These are phyloP conservation scores for Cryptosporidium baileyi DNA, from an alignment of 169 alveolate species.

Conservation along the genomic window DNA sequence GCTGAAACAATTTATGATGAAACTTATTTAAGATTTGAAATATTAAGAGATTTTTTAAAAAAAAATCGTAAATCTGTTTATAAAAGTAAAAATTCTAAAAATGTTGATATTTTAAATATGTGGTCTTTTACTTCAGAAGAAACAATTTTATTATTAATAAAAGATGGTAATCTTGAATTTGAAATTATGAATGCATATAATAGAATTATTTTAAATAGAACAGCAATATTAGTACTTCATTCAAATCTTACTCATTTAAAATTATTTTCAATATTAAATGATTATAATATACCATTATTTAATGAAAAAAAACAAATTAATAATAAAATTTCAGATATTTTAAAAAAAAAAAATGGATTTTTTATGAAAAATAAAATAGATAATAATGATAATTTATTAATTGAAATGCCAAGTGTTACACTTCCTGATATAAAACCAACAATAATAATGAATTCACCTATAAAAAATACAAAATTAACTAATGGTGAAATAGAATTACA, in stretches of 20 bases:
- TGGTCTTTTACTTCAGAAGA: constrained; percentile 46
- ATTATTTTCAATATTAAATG: constrained; percentile 15
- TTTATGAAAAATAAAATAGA: neutral
- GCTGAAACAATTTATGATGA: constrained; percentile 37
- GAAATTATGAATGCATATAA: constrained; percentile 50
- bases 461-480: neutral
- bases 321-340: neutral
- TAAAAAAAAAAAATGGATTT: neutral
- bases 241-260: constrained; percentile 25
- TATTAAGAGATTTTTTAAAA: constrained; percentile 28
- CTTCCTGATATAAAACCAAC: constrained; percentile 10
- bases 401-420: neutral
- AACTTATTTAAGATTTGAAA: constrained; percentile 39
- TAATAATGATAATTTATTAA: neutral
- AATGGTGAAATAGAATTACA: constrained; percentile 54
- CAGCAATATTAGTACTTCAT: constrained; percentile 9
- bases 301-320: neutral
- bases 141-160: constrained; percentile 1
- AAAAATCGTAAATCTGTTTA: neutral
- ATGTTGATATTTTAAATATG: neutral
- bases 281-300: constrained; percentile 28
- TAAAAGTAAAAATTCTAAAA: constrained; percentile 19
- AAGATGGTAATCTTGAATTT: constrained; percentile 31
- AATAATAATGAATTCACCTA: constrained; percentile 4
- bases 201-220: neutral